Conservation (phyloP, 495 filamentous ascomycete species). For the Penicillium coffeae region DNA sequence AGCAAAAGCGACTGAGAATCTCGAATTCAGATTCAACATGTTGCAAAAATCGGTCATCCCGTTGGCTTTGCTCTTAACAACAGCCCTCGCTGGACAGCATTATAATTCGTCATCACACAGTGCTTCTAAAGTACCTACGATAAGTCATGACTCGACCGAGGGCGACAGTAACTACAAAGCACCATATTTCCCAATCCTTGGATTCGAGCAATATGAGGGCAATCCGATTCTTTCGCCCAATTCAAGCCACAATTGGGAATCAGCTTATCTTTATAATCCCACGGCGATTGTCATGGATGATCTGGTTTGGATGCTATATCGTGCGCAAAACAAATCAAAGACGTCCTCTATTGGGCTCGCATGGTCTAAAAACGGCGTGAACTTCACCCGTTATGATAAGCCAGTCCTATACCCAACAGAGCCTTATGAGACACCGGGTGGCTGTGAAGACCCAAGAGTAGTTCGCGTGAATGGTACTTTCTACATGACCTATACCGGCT, state of each 20-base stretch:
- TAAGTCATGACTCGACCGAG: constrained; percentile 2
- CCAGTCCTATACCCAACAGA: constrained; percentile 9
- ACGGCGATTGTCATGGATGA: constrained; percentile 14
- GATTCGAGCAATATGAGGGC: constrained; percentile 2
- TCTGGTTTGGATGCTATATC: constrained; percentile 13
- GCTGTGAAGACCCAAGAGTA: constrained; percentile 14
- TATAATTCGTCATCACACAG: background rate
- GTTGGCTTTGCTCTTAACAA: background rate
- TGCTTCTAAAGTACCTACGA: background rate
- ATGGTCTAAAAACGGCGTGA: constrained; percentile 4
- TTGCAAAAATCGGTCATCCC: background rate
- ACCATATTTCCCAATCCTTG: constrained; percentile 13
- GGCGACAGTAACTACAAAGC: constrained; percentile 13
- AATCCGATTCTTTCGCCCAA: constrained; percentile 6
- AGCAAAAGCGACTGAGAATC: too few species aligned
- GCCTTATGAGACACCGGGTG: constrained; percentile 9
- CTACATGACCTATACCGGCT: constrained; percentile 26
- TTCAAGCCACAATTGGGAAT: constrained; percentile 10
- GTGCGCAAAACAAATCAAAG: constrained; percentile 5
- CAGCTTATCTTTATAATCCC: constrained; percentile 15
- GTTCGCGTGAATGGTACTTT: constrained; percentile 23
- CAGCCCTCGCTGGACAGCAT: background rate
- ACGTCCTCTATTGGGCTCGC: constrained; percentile 6
- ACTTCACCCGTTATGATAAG: constrained; percentile 7
- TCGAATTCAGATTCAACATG: too few species aligned